These are phyloP conservation scores for Leucosporidium yakuticum DNA, from an alignment of 768 basidiomycete genomes.

Conservation along the genomic window DNA sequence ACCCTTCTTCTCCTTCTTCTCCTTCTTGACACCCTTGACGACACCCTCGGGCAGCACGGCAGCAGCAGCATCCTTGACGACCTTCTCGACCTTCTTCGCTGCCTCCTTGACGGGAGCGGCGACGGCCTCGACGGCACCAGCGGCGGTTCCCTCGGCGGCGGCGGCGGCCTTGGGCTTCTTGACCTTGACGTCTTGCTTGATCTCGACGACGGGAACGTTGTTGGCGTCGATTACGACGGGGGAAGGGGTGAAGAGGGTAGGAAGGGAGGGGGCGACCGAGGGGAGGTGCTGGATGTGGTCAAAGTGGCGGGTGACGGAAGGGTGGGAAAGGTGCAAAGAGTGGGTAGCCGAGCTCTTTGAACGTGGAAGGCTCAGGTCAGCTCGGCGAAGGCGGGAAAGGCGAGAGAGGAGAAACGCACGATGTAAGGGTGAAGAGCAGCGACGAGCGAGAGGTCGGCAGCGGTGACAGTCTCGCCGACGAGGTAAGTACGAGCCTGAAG, in stretches of 20 bases:
- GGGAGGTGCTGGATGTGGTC: slow-evolving; percentile 79
- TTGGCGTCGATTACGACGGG: slow-evolving; percentile 67
- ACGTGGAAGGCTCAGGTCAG: not conserved
- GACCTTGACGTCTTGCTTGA: slow-evolving; percentile 60
- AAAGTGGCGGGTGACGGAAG: slow-evolving; percentile 86
- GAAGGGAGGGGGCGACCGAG: slow-evolving; percentile 56
- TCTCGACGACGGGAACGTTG: slow-evolving; percentile 65
- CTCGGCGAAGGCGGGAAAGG: not conserved
- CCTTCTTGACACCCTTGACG: slow-evolving; percentile 7
- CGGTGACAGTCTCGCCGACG: slow-evolving; percentile 74
- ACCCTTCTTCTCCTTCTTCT: slow-evolving; percentile 22
- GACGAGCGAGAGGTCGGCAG: slow-evolving; percentile 85
- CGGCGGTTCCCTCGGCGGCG: slow-evolving; percentile 38
- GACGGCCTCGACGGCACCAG: slow-evolving; percentile 51
- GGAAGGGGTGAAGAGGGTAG: slow-evolving; percentile 43
- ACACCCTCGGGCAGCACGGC: not conserved
- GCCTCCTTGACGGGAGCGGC: slow-evolving; percentile 44
- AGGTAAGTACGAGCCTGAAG: slow-evolving; percentile 76
- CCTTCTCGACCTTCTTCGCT: slow-evolving; percentile 53
- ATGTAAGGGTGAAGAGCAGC: slow-evolving; percentile 76
- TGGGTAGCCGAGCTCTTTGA: slow-evolving; percentile 63
- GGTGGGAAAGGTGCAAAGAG: slow-evolving; percentile 67
- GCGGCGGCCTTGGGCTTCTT: slow-evolving; percentile 57
- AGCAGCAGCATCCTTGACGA: slow-evolving; percentile 17
- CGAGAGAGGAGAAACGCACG: slow-evolving; percentile 49